These are phyloP conservation scores for Acephala macrosclerotiorum DNA, from an alignment of 2,329 filamentous ascomycete species.

Conservation along the genomic window DNA sequence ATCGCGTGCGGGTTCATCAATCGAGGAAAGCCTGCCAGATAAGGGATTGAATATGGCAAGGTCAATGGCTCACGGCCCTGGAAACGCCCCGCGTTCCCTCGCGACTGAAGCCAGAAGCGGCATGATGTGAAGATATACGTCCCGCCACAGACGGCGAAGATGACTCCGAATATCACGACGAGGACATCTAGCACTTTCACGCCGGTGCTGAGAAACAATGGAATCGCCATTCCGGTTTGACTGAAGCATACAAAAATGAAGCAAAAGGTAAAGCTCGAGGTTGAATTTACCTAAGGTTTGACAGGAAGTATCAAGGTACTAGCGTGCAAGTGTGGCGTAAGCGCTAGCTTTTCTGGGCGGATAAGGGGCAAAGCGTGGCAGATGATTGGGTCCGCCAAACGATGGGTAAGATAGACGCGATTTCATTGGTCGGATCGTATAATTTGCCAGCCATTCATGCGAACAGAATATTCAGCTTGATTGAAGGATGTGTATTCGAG, in stretches of 20 bases:
- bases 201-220: conserved; percentile 3
- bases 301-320: no score
- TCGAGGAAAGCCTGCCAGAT: conserved; percentile 19
- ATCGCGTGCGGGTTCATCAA: conserved; percentile 25
- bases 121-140: conserved; percentile 27
- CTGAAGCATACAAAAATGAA: neutral
- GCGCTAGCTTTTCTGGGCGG: conserved; percentile 6
- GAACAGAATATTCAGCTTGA: no score
- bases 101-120: conserved; percentile 28
- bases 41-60: conserved; percentile 28
- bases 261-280: no score
- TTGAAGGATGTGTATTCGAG: no score
- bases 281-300: no score
- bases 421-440: neutral
- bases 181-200: conserved; percentile 5
- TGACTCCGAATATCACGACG: neutral
- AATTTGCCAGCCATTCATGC: no score
- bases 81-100: conserved; percentile 24
- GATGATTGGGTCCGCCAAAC: no score
- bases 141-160: conserved; percentile 1
- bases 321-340: conserved; percentile 5
- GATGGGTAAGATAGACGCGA: neutral
- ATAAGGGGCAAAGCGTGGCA: neutral
- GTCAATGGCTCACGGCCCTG: conserved; percentile 27
- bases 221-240: conserved; percentile 6